phyloP scores from a whole-genome alignment of 805 yeast species.

The Candida maesae region DNA sequence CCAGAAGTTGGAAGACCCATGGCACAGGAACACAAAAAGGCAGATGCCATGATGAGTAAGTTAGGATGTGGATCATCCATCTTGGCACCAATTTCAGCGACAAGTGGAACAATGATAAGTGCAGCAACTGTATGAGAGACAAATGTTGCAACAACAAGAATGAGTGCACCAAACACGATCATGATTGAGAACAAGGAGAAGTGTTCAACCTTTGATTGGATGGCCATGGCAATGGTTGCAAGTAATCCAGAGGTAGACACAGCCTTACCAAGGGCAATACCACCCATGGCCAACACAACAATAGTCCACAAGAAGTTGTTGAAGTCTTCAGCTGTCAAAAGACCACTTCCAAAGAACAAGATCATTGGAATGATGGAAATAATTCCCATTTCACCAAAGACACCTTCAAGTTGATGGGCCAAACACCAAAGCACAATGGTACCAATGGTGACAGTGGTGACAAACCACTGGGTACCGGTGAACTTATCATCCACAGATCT shows the following conservation, averaged over 20 bases:
- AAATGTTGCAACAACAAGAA: conserved; percentile 85
- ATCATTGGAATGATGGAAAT: conserved; percentile 86
- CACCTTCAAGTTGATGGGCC: conserved; percentile 64
- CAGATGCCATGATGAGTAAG: conserved; percentile 61
- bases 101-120: conserved; percentile 83
- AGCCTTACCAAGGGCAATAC: conserved; percentile 91
- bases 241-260: conserved; percentile 88
- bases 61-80: conserved; percentile 80
- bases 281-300: conserved; percentile 96
- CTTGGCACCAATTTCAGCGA: conserved; percentile 81
- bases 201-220: conserved; percentile 62
- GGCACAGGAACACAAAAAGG: conserved; percentile 81
- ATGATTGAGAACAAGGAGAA: conserved; percentile 71
- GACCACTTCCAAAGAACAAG: conserved; percentile 89
- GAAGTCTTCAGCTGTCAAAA: conserved; percentile 84
- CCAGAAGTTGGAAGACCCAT: conserved; percentile 99
- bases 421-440: conserved; percentile 91
- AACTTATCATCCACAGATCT: conserved; percentile 60
- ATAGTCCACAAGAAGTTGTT: conserved; percentile 97
- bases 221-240: conserved; percentile 66
- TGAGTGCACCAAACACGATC: conserved; percentile 75
- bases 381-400: conserved; percentile 96
- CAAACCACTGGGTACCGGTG: conserved; percentile 70
- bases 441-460: conserved; percentile 56
- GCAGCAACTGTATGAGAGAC: conserved; percentile 98